phyloP scores from a whole-genome alignment of 1,139 yeast genomes.

The Suhomyces bolitotheri region DNA sequence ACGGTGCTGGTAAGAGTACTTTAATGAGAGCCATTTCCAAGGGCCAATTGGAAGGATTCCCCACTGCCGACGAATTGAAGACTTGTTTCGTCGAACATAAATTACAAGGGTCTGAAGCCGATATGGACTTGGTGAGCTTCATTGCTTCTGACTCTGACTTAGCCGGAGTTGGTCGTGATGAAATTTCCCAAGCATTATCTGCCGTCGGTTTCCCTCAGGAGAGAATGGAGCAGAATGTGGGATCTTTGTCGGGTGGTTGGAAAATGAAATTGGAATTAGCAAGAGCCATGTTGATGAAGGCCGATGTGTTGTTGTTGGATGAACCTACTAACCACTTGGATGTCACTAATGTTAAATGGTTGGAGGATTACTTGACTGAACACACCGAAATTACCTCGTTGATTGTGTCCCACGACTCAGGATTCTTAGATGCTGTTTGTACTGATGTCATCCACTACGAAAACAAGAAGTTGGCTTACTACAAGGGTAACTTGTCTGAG shows the following conservation, averaged over 20 bases:
- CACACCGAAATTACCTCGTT: constrained; percentile 88
- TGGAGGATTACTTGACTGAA: constrained; percentile 77
- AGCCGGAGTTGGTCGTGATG: constrained; percentile 58
- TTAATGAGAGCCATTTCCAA: constrained; percentile 95
- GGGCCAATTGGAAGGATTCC: constrained; percentile 98
- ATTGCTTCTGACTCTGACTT: constrained; percentile 91
- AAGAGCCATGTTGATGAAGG: constrained; percentile 97
- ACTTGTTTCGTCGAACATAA: constrained; percentile 98
- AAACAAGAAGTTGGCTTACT: constrained; percentile 89
- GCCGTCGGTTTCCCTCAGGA: constrained; percentile 91
- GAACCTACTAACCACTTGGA: constrained; percentile 99
- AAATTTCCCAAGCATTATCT: constrained; percentile 71
- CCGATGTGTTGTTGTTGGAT: constrained; percentile 89
- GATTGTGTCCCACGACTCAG: constrained; percentile 97
- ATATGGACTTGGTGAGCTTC: constrained; percentile 81
- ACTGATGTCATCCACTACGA: constrained; percentile 97
- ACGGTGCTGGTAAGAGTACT: constrained; percentile 98
- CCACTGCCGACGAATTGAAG: constrained; percentile 79
- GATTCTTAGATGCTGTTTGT: constrained; percentile 92
- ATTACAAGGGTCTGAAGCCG: constrained; percentile 93
- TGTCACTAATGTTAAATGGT: constrained; percentile 91
- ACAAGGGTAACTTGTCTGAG: constrained; percentile 92
- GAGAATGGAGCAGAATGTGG: constrained; percentile 85
- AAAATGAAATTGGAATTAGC: constrained; percentile 98
- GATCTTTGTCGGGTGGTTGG: constrained; percentile 98